Evolutionary conservation across 208 protist genomes (phyloP).

Genomic region (Leishmania lainsoni): DNA sequence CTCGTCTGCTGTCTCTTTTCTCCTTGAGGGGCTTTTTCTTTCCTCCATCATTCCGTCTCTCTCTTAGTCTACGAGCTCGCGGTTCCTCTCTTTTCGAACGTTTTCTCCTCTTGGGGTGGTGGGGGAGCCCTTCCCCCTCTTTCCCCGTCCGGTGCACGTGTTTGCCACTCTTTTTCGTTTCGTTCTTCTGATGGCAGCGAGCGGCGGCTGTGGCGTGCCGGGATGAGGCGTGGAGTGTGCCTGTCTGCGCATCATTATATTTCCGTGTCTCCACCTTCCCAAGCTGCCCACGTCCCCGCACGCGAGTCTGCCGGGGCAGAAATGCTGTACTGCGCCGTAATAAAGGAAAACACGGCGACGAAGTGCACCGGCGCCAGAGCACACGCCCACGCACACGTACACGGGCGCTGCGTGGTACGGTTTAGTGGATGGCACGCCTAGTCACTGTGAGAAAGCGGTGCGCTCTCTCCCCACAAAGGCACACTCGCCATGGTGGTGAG

Average conservation of each 20-base stretch:
- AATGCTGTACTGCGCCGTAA: conserved; percentile 5
- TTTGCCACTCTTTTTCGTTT: background rate
- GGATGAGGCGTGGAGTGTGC: background rate
- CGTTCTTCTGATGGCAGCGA: background rate
- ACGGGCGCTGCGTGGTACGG: background rate
- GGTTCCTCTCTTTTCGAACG: background rate
- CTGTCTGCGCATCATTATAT: background rate
- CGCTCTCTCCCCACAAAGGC: background rate
- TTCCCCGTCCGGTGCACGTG: background rate
- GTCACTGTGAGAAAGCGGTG: background rate
- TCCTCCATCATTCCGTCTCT: background rate
- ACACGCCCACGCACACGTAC: background rate
- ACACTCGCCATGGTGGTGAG: background rate
- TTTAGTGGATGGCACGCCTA: background rate
- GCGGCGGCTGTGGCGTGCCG: background rate
- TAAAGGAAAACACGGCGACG: background rate
- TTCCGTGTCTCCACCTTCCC: background rate
- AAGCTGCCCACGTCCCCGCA: background rate
- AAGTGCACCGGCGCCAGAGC: background rate
- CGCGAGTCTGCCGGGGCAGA: background rate
- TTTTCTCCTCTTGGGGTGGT: background rate
- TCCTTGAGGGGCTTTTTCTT: background rate
- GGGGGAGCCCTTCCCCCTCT: background rate
- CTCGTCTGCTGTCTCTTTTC: background rate
- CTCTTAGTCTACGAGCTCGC: background rate